Conservation (phyloP, 441 rosid species). For the Gossypium laxum region DNA sequence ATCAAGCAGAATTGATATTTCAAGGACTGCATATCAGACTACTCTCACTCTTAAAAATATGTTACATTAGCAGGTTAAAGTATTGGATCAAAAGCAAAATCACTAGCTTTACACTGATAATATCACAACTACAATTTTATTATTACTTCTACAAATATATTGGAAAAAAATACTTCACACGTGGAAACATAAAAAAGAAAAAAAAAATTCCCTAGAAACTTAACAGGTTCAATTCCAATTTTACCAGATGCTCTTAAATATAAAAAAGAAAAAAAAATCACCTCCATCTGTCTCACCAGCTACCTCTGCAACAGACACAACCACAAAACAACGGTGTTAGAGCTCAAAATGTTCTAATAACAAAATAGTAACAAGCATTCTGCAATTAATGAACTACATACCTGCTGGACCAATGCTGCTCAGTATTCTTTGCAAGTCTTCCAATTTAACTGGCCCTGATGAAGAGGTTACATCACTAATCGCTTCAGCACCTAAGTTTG, state of each 20-base stretch:
- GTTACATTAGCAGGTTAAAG: background rate
- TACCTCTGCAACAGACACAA: conserved; percentile 38
- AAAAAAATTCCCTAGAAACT: background rate
- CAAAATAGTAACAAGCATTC: conserved; percentile 6
- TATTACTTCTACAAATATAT: background rate
- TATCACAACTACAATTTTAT: background rate
- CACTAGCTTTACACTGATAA: background rate
- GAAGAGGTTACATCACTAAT: conserved; percentile 65
- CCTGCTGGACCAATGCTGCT: conserved; percentile 68
- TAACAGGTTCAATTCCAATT: background rate
- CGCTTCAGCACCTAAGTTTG: conserved; percentile 54
- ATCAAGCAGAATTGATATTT: background rate
- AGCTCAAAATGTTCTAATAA: conserved; percentile 8
- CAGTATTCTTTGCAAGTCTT: conserved; percentile 81
- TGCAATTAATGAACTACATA: conserved; percentile 18
- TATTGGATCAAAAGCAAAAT: background rate
- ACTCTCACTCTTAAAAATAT: background rate
- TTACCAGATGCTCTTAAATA: background rate
- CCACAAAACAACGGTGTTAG: conserved; percentile 20
- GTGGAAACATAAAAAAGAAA: background rate
- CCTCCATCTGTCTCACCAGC: conserved; percentile 75
- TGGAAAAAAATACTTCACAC: background rate
- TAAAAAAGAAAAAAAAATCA: conserved; percentile 14
- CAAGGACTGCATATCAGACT: background rate
- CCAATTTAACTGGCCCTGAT: conserved; percentile 73